Percentiles rank a stretch among this genome's conserved stretches.
Evolutionary conservation across 1,284 basidiomycete species (phyloP).

Genomic region (Chiua sp.): DNA sequence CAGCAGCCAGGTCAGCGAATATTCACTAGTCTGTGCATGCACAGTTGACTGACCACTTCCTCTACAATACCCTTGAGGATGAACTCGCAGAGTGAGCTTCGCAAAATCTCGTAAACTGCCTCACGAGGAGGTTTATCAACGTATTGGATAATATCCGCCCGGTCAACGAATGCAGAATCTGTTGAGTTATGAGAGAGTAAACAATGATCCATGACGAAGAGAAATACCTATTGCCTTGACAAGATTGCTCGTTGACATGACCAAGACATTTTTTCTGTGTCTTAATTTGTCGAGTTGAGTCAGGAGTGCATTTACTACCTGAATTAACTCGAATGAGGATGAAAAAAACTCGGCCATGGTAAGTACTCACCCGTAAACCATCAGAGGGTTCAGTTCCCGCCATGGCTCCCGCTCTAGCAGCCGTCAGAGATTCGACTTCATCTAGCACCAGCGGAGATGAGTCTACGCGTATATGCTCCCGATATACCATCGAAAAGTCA

Average conservation of each 20-base stretch:
- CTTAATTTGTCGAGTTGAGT: conserved; percentile 98
- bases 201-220: not conserved
- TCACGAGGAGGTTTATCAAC: conserved; percentile 89
- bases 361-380: conserved; percentile 78
- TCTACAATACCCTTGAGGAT: conserved; percentile 75
- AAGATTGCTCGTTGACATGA: conserved; percentile 98
- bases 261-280: conserved; percentile 90
- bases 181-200: conserved; percentile 12
- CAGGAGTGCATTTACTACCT: conserved; percentile 98
- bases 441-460: conserved; percentile 57
- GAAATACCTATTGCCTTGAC: conserved; percentile 85
- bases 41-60: conserved; percentile 49
- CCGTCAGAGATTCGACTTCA: conserved; percentile 96
- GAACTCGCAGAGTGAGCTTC: conserved; percentile 84
- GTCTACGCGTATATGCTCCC: conserved; percentile 6
- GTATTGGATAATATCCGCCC: conserved; percentile 97
- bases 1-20: conserved; percentile 23
- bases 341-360: not conserved
- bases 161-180: conserved; percentile 97
- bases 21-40: not conserved
- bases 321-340: conserved; percentile 6
- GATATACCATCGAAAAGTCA: conserved; percentile 1
- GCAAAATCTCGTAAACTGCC: conserved; percentile 95
- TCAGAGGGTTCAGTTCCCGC: conserved; percentile 95
- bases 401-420: conserved; percentile 93